Percentiles rank a stretch among this genome's conserved stretches.
Conservation (phyloP, 2,329 filamentous ascomycete species). For the Fusarium metavorans region DNA sequence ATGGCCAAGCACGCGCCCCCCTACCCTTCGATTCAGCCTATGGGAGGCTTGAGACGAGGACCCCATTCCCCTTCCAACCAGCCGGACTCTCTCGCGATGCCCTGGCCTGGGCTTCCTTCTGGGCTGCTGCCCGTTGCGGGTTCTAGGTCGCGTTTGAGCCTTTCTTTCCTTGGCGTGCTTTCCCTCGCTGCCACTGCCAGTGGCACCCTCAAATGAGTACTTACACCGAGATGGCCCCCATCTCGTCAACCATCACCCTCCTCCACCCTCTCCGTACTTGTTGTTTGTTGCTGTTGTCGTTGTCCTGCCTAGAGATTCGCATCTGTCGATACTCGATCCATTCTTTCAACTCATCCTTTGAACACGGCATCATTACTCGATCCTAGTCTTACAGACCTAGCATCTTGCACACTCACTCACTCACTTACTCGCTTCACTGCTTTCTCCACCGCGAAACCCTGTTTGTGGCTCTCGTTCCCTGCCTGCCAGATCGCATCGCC, state of each 20-base stretch:
- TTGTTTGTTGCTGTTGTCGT: constrained; percentile 23
- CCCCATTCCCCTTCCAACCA: constrained; percentile 19
- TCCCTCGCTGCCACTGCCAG: background rate
- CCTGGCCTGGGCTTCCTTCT: background rate
- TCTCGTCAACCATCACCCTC: constrained; percentile 11
- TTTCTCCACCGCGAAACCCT: constrained; percentile 39
- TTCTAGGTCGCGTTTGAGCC: constrained; percentile 9
- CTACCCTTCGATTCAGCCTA: constrained; percentile 25
- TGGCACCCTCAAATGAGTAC: constrained; percentile 14
- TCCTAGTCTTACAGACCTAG: constrained; percentile 27
- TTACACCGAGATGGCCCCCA: constrained; percentile 28
- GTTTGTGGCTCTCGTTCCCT: constrained; percentile 39
- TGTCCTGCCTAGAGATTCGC: constrained; percentile 36
- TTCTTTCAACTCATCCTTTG: constrained; percentile 36
- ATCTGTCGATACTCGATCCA: constrained; percentile 42
- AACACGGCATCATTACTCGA: constrained; percentile 10
- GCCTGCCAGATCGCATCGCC: constrained; percentile 21
- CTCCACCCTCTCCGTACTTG: constrained; percentile 22
- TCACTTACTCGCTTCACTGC: constrained; percentile 19
- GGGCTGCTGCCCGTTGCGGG: constrained; percentile 14
- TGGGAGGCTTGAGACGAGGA: constrained; percentile 26
- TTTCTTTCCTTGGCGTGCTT: constrained; percentile 30
- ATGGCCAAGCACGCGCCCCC: constrained; percentile 2
- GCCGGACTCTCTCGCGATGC: constrained; percentile 3
- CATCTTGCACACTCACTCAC: constrained; percentile 14